Evolutionary conservation across 2,329 filamentous ascomycete species (phyloP), one percentile per base, ranked within the genome.

Genomic region (Alternaria metachromatica): DNA sequence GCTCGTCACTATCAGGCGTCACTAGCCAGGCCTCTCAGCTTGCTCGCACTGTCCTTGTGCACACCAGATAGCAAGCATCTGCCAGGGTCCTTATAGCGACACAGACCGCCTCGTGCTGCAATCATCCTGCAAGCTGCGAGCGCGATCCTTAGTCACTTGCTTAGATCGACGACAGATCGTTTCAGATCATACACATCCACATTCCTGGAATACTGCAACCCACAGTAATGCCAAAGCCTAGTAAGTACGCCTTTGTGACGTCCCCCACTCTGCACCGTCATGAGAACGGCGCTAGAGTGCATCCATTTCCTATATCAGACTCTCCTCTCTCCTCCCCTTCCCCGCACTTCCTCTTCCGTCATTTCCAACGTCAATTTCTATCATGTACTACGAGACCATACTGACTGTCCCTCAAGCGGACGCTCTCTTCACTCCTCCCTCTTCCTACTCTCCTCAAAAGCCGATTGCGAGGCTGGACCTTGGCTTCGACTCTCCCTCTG

Each of bases 401-500:
- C 76, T 80, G 70, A 79, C 76, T 73, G 75, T 78, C 73, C 75
- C 76, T 67, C 72, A 78, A 82, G 80, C 79, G 75, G 80, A 81
- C 75, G 74, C 78, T 69, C 73, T 78, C 63, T 78, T 80, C 72
- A 80, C 77, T 70, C 78, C 76, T 73, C 79, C 76, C 70, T 79
- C 76, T 76, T 80, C 78, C 70, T 80, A 79, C 74, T 79, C 77
- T 71, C 73, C 76, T 62, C 76, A 80, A 67, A 79, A 79, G 71
- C 76, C 76, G 63, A 70, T 77, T 64, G 72, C 76, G 54, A 76
- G 77, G 73, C 72, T 78, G 70, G 78, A 80, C 69, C 74, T 76
- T 69, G 74, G 75, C 67, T 71, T 79, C 65, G 78, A 79, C 66
- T 72, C 75, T 33, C 72, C 69, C 69, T 80, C 80, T 73, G 80